Base-by-base conservation (phyloP, 2,329 filamentous ascomycete genomes). In the Ophiostoma ips region DNA sequence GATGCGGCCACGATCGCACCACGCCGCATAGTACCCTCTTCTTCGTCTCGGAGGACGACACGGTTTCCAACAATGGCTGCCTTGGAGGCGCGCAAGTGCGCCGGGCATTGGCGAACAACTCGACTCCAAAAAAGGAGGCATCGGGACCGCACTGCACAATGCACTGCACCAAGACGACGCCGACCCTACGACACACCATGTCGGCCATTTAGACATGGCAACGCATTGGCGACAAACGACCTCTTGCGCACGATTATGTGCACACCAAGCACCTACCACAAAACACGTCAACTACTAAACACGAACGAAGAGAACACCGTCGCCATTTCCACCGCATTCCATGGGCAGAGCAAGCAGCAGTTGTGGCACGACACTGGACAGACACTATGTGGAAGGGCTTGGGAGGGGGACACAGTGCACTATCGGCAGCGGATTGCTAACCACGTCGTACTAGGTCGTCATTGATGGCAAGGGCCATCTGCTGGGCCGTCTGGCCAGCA, bases 391-490 rank as follows among this genome's bases (percentile, higher is more conserved):
- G n/a, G n/a, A n/a, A n/a, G n/a, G n/a, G n/a, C n/a, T n/a, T n/a
- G n/a, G n/a, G n/a, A n/a, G n/a, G n/a, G n/a, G 19, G 31, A 8
- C 18, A 24, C 13, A n/a, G n/a, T n/a, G 19, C 24, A 13, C 43
- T 37, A 37, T 43, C n/a, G 7, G n/a, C 31, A 30, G 18, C 40
- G 15, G 38, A 37, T 46, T 21, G 49, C 54, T 56, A 46, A 55
- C 44, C 36, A 37, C 28, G 12, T 40, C n/a, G 1, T 10, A 61
- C 34, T 62, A 95, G 88, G 83, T 95, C 77, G 86, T 95, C 77
- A 94, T 98, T 71, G 92, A 98, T 83, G 92, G 89, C 87, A 98
- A 98, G 84, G 92, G 92, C 76, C 92, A 98, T 77, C 85, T 98
- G 71, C 88, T 98, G 73, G 92, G 92, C 79, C 90, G 92, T 73